Conservation (phyloP, 805 yeast genomes). For the Candida quercuum region DNA sequence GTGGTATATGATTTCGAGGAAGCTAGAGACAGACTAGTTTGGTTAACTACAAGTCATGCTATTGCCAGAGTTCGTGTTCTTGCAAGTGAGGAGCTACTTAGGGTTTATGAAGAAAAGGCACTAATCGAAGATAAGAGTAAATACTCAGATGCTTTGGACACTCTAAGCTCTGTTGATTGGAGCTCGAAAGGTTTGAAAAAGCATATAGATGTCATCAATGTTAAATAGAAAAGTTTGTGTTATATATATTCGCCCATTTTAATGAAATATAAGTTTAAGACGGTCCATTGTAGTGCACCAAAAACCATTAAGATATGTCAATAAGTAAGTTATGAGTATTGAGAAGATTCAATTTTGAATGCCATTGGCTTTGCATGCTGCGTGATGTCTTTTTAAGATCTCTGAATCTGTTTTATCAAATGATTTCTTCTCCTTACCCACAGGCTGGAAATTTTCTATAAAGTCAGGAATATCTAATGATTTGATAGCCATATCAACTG, state of each 20-base stretch:
- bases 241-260: too few species aligned
- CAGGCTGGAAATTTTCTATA: not conserved
- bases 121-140: slow-evolving; percentile 29
- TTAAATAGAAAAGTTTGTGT: too few species aligned
- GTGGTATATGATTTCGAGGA: slow-evolving; percentile 10
- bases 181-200: slow-evolving; percentile 1
- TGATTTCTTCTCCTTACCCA: not conserved
- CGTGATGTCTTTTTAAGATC: too few species aligned
- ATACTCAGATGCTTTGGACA: slow-evolving; percentile 11
- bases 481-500: too few species aligned
- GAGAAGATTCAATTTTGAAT: too few species aligned
- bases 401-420: too few species aligned
- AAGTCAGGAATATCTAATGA: not conserved
- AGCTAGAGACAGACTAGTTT: slow-evolving; percentile 18
- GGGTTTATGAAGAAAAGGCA: slow-evolving; percentile 26
- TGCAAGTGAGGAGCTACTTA: slow-evolving; percentile 40
- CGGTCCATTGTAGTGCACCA: too few species aligned
- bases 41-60: slow-evolving; percentile 29
- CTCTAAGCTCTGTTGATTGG: slow-evolving; percentile 16
- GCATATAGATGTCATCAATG: not conserved
- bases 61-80: slow-evolving; percentile 27
- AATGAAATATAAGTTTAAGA: too few species aligned
- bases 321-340: too few species aligned
- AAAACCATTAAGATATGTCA: too few species aligned
- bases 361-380: too few species aligned